Evolutionary conservation across 768 basidiomycete genomes (phyloP).

Genomic region (Dentipellis sp.): DNA sequence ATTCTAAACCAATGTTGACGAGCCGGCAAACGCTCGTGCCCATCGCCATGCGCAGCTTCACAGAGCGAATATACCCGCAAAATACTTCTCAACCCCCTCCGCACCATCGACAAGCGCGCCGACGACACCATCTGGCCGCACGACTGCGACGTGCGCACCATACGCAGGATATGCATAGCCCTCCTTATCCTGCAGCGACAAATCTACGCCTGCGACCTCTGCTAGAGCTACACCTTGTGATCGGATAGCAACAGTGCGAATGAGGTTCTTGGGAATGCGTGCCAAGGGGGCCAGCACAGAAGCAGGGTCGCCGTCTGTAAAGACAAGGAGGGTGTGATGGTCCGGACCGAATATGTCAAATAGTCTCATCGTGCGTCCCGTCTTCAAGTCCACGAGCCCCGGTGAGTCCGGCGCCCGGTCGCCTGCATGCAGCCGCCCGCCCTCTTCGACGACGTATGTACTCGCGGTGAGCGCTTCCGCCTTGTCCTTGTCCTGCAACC

Average conservation of each 20-base stretch:
- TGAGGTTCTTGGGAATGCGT: background rate
- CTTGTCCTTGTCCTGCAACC: conserved; percentile 7
- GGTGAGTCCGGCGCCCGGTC: conserved; percentile 14
- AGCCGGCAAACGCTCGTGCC: no score
- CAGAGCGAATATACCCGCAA: background rate
- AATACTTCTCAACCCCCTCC: conserved; percentile 2
- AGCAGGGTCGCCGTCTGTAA: background rate
- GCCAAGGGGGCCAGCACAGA: background rate
- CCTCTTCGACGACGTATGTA: background rate
- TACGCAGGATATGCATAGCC: background rate
- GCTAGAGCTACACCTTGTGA: no score
- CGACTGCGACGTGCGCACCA: background rate
- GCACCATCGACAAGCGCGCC: background rate
- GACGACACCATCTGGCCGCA: background rate
- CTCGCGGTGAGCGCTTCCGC: background rate
- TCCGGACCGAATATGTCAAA: conserved; percentile 11
- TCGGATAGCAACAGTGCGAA: background rate
- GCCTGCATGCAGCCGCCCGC: conserved; percentile 1
- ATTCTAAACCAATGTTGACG: no score
- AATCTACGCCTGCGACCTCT: background rate
- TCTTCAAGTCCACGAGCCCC: background rate
- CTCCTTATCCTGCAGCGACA: background rate
- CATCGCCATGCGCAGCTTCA: no score
- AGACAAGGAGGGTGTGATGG: conserved; percentile 9
- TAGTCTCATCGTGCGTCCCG: background rate